Conservation (phyloP, 2,329 filamentous ascomycete species). For the Diaporthe sp. region DNA sequence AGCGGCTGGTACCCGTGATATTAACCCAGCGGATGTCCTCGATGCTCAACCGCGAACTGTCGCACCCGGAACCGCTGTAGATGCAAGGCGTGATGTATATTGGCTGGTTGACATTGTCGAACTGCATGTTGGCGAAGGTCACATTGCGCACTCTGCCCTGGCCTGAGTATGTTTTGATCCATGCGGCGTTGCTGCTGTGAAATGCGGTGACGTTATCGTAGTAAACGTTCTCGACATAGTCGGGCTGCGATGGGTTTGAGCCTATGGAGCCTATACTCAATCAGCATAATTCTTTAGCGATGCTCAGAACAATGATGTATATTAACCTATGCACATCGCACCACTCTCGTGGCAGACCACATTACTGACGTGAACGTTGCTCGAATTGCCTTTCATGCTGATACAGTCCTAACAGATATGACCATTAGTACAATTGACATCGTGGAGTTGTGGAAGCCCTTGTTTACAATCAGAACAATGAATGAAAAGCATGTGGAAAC, state of each 20-base stretch:
- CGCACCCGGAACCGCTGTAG: conserved; percentile 52
- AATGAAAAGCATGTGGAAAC: neutral
- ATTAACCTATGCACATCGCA: conserved; percentile 44
- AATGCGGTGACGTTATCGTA: conserved; percentile 50
- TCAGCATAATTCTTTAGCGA: neutral
- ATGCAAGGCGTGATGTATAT: conserved; percentile 60
- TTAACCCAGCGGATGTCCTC: conserved; percentile 60
- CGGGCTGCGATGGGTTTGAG: conserved; percentile 42
- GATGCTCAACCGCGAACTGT: conserved; percentile 53
- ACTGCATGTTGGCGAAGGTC: conserved; percentile 53
- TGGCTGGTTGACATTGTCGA: conserved; percentile 57
- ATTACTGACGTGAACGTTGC: conserved; percentile 48
- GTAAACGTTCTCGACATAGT: conserved; percentile 49
- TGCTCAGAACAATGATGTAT: neutral
- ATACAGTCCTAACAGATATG: conserved; percentile 49
- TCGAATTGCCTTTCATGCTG: conserved; percentile 53
- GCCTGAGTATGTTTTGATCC: conserved; percentile 55
- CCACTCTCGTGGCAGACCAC: conserved; percentile 53
- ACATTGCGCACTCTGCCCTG: conserved; percentile 54
- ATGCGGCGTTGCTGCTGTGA: conserved; percentile 53
- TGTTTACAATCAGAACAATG: neutral
- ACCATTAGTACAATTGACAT: neutral
- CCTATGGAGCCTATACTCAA: conserved; percentile 46
- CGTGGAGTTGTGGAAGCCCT: neutral
- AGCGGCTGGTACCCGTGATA: conserved; percentile 58